phyloP scores from a whole-genome alignment of 176 grass and related monocot genomes.

The Elaeis guineensis region DNA sequence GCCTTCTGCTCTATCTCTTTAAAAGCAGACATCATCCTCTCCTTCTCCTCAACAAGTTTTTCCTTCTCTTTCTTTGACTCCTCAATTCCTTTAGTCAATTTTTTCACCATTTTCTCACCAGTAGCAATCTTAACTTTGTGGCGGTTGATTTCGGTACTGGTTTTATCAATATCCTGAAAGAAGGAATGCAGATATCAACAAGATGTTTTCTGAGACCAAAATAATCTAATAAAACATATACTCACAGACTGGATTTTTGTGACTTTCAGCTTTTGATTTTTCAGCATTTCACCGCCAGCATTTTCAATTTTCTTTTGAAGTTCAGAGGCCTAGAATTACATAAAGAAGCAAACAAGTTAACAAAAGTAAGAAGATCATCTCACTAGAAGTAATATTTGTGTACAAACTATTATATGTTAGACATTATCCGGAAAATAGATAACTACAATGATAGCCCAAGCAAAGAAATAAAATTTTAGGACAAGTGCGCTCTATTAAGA shows the following conservation, averaged over 20 bases:
- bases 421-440: no score
- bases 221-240: constrained; percentile 7
- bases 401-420: no score
- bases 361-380: not conserved
- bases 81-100: constrained; percentile 51
- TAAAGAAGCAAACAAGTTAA: constrained; percentile 3
- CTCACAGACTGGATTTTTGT: constrained; percentile 71
- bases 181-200: not conserved
- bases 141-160: constrained; percentile 75
- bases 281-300: constrained; percentile 65
- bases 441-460: no score
- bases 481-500: no score
- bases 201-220: no score
- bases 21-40: constrained; percentile 45
- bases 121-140: constrained; percentile 76
- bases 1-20: constrained; percentile 77
- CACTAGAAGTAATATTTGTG: no score
- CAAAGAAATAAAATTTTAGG: no score
- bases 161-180: constrained; percentile 88
- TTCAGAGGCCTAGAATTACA: constrained; percentile 52
- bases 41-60: constrained; percentile 44
- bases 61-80: constrained; percentile 67
- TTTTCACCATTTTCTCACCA: constrained; percentile 67
- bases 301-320: constrained; percentile 98
- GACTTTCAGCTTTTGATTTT: constrained; percentile 92